Evolutionary conservation across 768 basidiomycete genomes (phyloP).

Genomic region (Lentinus brumalis): DNA sequence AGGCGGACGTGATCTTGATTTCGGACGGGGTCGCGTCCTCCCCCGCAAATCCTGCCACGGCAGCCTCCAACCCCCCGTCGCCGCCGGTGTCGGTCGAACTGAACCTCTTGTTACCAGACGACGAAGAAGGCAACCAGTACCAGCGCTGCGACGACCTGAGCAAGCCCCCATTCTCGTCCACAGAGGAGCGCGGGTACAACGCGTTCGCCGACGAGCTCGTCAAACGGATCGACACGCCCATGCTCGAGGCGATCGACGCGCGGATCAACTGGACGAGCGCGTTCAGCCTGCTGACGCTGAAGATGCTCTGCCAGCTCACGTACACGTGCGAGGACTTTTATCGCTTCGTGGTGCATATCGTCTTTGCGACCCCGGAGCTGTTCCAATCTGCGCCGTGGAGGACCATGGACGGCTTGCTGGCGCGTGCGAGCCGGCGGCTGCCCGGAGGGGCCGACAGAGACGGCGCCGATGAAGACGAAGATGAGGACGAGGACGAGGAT

Average conservation of each 20-base stretch:
- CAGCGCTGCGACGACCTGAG: neutral
- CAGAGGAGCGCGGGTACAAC: neutral
- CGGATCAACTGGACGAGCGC: conserved; percentile 4
- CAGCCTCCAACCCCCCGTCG: neutral
- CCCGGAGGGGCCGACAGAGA: neutral
- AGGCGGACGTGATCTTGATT: neutral
- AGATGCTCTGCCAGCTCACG: conserved; percentile 2
- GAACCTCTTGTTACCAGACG: neutral
- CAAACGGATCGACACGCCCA: neutral
- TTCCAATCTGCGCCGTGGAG: conserved; percentile 2
- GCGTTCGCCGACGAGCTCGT: conserved; percentile 3
- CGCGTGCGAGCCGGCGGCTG: neutral
- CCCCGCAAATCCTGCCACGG: too few relatives aligned
- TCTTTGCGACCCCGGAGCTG: neutral
- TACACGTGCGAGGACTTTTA: neutral
- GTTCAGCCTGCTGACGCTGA: conserved; percentile 5
- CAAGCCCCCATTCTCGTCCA: neutral
- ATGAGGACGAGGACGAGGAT: neutral
- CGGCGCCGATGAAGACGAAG: neutral
- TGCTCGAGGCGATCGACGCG: conserved; percentile 2
- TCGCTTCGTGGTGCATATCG: neutral
- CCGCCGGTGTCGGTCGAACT: neutral
- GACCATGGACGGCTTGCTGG: conserved; percentile 3
- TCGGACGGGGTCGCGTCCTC: neutral
- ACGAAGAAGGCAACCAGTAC: neutral